These are phyloP conservation scores for Auriculariales sp. DNA, from an alignment of 768 basidiomycete species.

Conservation along the genomic window DNA sequence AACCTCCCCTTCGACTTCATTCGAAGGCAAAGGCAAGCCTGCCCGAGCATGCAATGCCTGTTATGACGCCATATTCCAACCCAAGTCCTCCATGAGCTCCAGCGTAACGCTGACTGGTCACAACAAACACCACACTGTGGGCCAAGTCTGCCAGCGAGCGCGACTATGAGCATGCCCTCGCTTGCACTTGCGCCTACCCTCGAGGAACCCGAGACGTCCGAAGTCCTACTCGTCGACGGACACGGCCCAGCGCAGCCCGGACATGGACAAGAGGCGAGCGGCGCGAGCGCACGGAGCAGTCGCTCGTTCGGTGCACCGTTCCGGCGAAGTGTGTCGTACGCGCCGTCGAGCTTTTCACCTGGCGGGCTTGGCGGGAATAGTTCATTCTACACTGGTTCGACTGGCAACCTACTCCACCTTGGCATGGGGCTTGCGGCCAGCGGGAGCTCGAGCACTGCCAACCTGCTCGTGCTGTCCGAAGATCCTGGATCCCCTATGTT, in stretches of 20 bases:
- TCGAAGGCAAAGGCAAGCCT: conserved; percentile 37
- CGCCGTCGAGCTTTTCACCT: neutral
- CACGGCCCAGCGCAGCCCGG: too few species aligned
- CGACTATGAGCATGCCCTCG: neutral
- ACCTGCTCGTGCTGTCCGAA: neutral
- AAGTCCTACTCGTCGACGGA: neutral
- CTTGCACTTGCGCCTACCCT: neutral
- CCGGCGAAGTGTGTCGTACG: neutral
- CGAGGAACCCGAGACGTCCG: neutral
- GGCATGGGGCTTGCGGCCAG: neutral
- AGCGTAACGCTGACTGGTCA: neutral
- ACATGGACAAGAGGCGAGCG: neutral
- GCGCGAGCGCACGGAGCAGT: neutral
- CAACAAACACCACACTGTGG: neutral
- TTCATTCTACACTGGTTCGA: too few species aligned
- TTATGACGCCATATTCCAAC: conserved; percentile 62
- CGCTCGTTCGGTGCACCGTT: too few species aligned
- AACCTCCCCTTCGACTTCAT: too few species aligned
- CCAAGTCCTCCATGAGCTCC: neutral
- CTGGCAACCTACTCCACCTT: neutral
- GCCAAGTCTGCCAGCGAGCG: neutral
- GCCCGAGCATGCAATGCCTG: conserved; percentile 78
- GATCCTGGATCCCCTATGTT: too few species aligned
- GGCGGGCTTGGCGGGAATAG: neutral
- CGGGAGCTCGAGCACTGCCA: neutral